Evolutionary conservation across 2,329 filamentous ascomycete species (phyloP).

Genomic region (Calonectria multiphialidica): DNA sequence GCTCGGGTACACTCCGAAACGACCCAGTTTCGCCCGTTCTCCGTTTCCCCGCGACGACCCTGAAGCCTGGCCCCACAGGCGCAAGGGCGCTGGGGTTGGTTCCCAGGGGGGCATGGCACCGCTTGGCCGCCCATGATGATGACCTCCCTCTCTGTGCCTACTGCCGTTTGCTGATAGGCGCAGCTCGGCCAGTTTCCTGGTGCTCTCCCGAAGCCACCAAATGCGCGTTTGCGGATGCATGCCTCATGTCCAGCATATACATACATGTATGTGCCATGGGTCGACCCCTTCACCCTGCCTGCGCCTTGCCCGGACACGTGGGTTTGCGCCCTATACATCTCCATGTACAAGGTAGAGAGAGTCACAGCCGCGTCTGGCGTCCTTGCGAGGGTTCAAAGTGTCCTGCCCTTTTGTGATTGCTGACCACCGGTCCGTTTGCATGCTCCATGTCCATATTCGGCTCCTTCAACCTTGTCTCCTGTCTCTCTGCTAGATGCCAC

Average conservation of each 20-base stretch:
- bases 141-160: background rate
- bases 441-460: background rate
- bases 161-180: constrained; percentile 2
- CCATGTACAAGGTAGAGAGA: too few species aligned
- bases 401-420: too few species aligned
- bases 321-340: background rate
- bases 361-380: background rate
- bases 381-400: background rate
- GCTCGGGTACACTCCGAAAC: constrained; percentile 28
- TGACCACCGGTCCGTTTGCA: background rate
- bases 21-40: constrained; percentile 14
- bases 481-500: background rate
- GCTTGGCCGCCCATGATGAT: background rate
- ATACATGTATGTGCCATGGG: background rate
- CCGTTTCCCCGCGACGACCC: constrained; percentile 31
- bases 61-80: background rate
- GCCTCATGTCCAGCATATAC: background rate
- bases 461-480: background rate
- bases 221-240: constrained; percentile 5
- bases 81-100: background rate
- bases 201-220: constrained; percentile 20
- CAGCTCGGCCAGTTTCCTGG: background rate
- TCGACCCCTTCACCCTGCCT: background rate
- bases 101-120: background rate
- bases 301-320: background rate